These are phyloP conservation scores for Sparassis latifolia DNA, from an alignment of 1,284 basidiomycete species.

Conservation along the genomic window DNA sequence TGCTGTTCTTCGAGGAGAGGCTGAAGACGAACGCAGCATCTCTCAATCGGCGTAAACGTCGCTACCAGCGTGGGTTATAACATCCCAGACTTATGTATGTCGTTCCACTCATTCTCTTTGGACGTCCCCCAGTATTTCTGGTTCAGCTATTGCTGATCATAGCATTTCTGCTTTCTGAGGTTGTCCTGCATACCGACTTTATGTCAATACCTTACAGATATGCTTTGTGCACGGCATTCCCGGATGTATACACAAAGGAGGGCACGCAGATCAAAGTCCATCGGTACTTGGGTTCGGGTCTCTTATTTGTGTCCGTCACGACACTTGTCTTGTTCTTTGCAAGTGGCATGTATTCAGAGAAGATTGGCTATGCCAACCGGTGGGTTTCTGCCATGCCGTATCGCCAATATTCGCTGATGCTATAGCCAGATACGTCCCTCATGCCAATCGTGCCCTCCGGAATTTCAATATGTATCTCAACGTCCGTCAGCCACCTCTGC, in stretches of 20 bases:
- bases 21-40: conserved; percentile 88
- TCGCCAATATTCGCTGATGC: neutral
- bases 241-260: conserved; percentile 38
- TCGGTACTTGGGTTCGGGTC: conserved; percentile 68
- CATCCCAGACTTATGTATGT: neutral
- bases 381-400: conserved; percentile 10
- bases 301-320: conserved; percentile 81
- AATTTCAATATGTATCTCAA: conserved; percentile 97
- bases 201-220: conserved; percentile 58
- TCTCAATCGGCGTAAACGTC: conserved; percentile 73
- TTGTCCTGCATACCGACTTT: conserved; percentile 63
- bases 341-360: conserved; percentile 93
- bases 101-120: neutral
- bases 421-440: conserved; percentile 81
- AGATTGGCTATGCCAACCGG: conserved; percentile 95
- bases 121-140: conserved; percentile 61
- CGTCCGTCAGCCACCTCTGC: conserved; percentile 72
- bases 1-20: conserved; percentile 92
- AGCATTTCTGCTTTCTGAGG: conserved; percentile 65
- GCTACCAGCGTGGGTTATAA: conserved; percentile 75
- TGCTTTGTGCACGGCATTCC: conserved; percentile 41
- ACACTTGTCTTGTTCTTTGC: conserved; percentile 95
- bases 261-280: conserved; percentile 43
- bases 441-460: conserved; percentile 88
- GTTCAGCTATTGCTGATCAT: conserved; percentile 64